Evolutionary conservation across 768 basidiomycete species (phyloP), one percentile per base, ranked within the genome.

Genomic region (Psilocybe subaeruginosa): DNA sequence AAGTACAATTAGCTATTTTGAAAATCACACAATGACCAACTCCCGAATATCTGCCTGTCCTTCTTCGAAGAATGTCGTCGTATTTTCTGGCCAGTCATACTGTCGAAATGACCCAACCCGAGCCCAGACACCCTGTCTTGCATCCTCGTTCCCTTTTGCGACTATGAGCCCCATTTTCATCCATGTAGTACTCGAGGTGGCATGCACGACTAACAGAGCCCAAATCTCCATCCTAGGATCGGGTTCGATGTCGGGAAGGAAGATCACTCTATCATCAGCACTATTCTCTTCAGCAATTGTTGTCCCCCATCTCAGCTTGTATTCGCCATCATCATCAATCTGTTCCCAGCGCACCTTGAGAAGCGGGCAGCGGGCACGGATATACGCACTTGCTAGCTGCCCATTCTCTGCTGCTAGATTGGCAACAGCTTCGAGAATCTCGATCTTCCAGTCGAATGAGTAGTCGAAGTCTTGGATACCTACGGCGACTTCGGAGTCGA

Each of bases 141-240:
- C 17, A 17, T 31, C 27, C 2, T 37, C 39, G 5, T 12, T 6
- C 41, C 5, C 41, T 43, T 64, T 60, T 30, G 54, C 7, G 12
- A 64, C 41, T 2, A 64, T 58, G 19, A 64, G 31, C 6, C 62
- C 62, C 58, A 64, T 64, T 17, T 64, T 59, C 62, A 64, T 59
- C 62, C 62, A 64, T 7, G 62, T 29, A 29, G 48, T 17, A 1
- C 19, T 17, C 30, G 62, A 59, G 23, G 54, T 51, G 14, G 58
- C 62, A 37, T 64, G 58, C 16, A 59, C 62, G 11, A 64, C 58
- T 7, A 53, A 54, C 29, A 64, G 41, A 3, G 62, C 58, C 54
- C 54, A 59, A 19, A 60, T 19, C 12, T 62, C 51, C 29, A 45
- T 50, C 30, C 19, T 41, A 2, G 45, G 14, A 27, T 47, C 46